These are phyloP conservation scores for Pleurotus platypus DNA, from an alignment of 768 basidiomycete species.

Conservation along the genomic window DNA sequence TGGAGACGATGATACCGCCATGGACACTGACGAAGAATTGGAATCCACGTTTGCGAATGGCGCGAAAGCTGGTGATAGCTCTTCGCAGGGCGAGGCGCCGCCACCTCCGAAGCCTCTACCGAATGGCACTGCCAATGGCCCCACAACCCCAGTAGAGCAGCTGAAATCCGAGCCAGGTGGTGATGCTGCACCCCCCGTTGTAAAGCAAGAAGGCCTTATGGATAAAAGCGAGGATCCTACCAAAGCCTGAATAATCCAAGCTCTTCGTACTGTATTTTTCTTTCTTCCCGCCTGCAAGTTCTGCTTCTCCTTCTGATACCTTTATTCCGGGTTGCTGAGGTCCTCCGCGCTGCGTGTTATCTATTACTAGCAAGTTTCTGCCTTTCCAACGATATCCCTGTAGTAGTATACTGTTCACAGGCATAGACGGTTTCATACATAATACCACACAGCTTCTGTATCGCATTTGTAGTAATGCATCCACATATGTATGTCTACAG, in stretches of 20 bases:
- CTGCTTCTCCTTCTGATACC: slow-evolving; percentile 7
- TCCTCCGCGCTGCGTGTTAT: slow-evolving; percentile 3
- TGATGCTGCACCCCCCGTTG: slow-evolving; percentile 49
- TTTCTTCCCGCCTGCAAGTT: background rate
- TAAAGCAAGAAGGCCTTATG: slow-evolving; percentile 62
- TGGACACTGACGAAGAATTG: slow-evolving; percentile 21
- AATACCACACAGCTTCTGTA: slow-evolving; percentile 3
- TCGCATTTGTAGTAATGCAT: slow-evolving; percentile 3
- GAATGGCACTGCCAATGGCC: slow-evolving; percentile 40
- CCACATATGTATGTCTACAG: slow-evolving; percentile 6
- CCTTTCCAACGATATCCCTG: background rate
- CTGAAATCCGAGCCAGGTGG: slow-evolving; percentile 46
- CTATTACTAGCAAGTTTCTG: slow-evolving; percentile 9
- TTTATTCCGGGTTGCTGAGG: slow-evolving; percentile 9
- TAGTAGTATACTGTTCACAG: slow-evolving; percentile 6
- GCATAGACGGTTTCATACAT: slow-evolving; percentile 8
- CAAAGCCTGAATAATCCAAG: slow-evolving; percentile 16
- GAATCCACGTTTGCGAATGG: slow-evolving; percentile 10
- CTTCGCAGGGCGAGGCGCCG: slow-evolving; percentile 35
- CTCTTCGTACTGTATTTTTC: background rate
- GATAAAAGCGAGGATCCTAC: slow-evolving; percentile 62
- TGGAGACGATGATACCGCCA: slow-evolving; percentile 31
- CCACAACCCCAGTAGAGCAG: slow-evolving; percentile 40
- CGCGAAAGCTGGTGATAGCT: background rate
- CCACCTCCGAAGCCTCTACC: slow-evolving; percentile 42